Percentiles rank a stretch among this genome's conserved stretches.
phyloP scores from a whole-genome alignment of 2,329 filamentous ascomycete genomes.

The Colletotrichum tofieldiae region DNA sequence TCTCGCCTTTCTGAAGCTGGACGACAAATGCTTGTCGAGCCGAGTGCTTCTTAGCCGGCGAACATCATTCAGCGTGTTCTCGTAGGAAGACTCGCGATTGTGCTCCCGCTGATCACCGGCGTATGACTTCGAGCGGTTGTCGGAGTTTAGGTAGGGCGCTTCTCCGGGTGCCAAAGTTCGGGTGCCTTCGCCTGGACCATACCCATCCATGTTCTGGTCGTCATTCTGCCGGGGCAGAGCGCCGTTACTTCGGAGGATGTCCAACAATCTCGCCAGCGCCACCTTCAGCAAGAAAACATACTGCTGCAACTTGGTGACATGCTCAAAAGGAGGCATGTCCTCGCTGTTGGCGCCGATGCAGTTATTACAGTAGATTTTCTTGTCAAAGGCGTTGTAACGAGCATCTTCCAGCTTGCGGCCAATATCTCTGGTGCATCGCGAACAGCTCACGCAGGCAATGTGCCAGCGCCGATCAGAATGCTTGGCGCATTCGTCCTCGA shows the following conservation, averaged over 20 bases:
- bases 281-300: slow-evolving; percentile 95
- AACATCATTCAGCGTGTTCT: slow-evolving; percentile 97
- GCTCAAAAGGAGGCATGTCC: slow-evolving; percentile 71
- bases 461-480: slow-evolving; percentile 87
- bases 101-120: slow-evolving; percentile 74
- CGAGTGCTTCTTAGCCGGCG: slow-evolving; percentile 91
- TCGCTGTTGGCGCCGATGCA: slow-evolving; percentile 75
- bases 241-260: slow-evolving; percentile 87
- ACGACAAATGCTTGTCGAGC: slow-evolving; percentile 94
- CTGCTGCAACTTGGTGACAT: slow-evolving; percentile 90
- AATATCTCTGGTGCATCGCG: slow-evolving; percentile 76
- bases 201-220: slow-evolving; percentile 77
- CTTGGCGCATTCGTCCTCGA: slow-evolving; percentile 93
- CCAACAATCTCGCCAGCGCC: slow-evolving; percentile 88
- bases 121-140: slow-evolving; percentile 82
- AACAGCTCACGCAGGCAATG: slow-evolving; percentile 84
- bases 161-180: slow-evolving; percentile 37
- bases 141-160: slow-evolving; percentile 69
- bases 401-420: slow-evolving; percentile 79
- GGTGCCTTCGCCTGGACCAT: slow-evolving; percentile 76
- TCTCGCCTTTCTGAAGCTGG: slow-evolving; percentile 90
- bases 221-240: slow-evolving; percentile 83
- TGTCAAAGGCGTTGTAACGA: slow-evolving; percentile 77
- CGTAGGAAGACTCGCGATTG: slow-evolving; percentile 83
- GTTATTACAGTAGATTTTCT: slow-evolving; percentile 78